Evolutionary conservation across 176 grass and related monocot species (phyloP).

Genomic region (Puccinellia tenuiflora): DNA sequence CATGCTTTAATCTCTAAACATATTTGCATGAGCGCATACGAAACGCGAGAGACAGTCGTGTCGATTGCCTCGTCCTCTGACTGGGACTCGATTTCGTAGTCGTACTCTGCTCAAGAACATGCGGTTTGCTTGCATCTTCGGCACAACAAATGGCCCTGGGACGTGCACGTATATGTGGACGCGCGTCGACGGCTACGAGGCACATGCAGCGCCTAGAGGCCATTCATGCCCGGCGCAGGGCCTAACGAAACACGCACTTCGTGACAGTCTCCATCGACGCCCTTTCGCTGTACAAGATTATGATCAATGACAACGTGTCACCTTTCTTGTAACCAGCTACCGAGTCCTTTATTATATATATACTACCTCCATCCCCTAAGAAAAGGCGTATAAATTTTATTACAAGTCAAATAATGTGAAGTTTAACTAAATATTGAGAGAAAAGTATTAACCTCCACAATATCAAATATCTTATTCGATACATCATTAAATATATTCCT

Average conservation of each 20-base stretch:
- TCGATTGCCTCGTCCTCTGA: not conserved
- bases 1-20: not conserved
- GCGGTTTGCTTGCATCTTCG: not conserved
- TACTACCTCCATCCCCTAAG: too few relatives aligned
- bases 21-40: not conserved
- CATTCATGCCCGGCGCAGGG: not conserved
- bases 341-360: not conserved
- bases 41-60: not conserved
- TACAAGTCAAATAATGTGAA: too few relatives aligned
- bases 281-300: not conserved
- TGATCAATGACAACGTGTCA: not conserved
- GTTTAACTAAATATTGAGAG: too few relatives aligned
- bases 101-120: not conserved
- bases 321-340: not conserved
- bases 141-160: not conserved
- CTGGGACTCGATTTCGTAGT: not conserved
- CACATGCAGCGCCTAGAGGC: not conserved
- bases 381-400: too few relatives aligned
- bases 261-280: not conserved
- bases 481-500: too few relatives aligned
- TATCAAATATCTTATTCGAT: too few relatives aligned
- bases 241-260: not conserved
- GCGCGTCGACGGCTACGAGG: not conserved
- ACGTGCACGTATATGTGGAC: not conserved
- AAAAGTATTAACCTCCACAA: too few relatives aligned